phyloP scores from a whole-genome alignment of 139 green algal genomes.

The Zygnema circumcarinatum region DNA sequence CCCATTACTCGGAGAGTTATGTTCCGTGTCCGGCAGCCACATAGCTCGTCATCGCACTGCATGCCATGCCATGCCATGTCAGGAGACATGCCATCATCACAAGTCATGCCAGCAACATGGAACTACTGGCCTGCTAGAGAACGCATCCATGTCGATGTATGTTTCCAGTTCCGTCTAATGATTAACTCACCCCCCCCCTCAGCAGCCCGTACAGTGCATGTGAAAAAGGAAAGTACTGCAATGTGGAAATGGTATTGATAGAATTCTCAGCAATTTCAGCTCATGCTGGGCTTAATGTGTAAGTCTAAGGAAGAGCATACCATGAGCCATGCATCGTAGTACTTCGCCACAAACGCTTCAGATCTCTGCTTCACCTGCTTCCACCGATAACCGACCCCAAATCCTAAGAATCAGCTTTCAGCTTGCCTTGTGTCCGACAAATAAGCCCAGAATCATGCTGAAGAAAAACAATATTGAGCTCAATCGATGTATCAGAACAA shows the following conservation, averaged over 20 bases:
- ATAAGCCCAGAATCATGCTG: no score
- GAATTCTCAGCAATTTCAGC: no score
- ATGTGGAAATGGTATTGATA: no score
- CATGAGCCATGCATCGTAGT: slow-evolving; percentile 58
- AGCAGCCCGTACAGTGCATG: no score
- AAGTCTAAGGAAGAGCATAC: no score
- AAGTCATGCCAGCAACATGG: neutral
- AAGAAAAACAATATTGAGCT: neutral
- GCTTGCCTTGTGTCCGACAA: no score
- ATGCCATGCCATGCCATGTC: neutral
- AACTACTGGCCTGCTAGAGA: neutral
- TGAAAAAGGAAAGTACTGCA: no score
- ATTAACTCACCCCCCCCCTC: no score
- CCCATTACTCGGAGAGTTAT: slow-evolving; percentile 29
- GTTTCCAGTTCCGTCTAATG: neutral
- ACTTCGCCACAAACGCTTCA: slow-evolving; percentile 45
- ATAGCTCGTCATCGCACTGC: slow-evolving; percentile 59
- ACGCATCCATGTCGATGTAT: neutral
- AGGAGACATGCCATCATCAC: slow-evolving; percentile 21
- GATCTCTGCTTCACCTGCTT: slow-evolving; percentile 58
- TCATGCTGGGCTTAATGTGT: no score
- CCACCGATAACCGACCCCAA: slow-evolving; percentile 15
- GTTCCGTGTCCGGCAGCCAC: slow-evolving; percentile 43
- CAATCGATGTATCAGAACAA: neutral
- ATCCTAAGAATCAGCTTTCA: no score